Percentiles rank a stretch among this genome's conserved stretches.
These are phyloP conservation scores for Cerrena zonata DNA, from an alignment of 1,284 basidiomycete genomes.

Conservation along the genomic window DNA sequence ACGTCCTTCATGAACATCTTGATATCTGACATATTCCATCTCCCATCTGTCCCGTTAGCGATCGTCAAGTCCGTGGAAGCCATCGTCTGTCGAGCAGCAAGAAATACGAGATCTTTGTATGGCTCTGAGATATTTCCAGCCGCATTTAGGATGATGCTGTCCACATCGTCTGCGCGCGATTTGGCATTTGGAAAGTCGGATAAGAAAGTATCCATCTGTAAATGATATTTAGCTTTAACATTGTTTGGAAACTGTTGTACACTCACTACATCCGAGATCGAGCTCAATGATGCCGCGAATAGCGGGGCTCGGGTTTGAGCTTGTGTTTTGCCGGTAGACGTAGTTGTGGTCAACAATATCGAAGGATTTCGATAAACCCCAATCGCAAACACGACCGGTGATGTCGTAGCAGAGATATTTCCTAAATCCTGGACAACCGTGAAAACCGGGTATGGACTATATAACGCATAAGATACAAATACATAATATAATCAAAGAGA, in stretches of 20 bases:
- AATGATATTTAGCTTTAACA: no score
- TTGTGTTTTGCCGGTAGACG: no score
- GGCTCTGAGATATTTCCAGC: conserved; percentile 21
- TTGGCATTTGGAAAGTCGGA: conserved; percentile 19
- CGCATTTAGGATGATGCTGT: conserved; percentile 18
- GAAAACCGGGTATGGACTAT: conserved; percentile 17
- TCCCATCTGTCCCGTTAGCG: conserved; percentile 26
- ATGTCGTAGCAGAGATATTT: conserved; percentile 12
- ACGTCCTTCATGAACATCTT: no score
- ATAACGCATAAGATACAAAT: neutral
- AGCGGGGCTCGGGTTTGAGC: conserved; percentile 23
- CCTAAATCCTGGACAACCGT: conserved; percentile 21
- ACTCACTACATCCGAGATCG: conserved; percentile 15
- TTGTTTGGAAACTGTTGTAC: no score
- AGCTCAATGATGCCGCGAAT: conserved; percentile 19
- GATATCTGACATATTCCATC: no score
- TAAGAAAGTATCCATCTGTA: conserved; percentile 25
- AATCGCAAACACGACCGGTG: conserved; percentile 20
- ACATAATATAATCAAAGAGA: neutral
- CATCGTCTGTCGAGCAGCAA: conserved; percentile 38
- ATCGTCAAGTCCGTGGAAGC: conserved; percentile 35
- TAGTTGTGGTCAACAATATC: conserved; percentile 16
- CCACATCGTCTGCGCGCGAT: conserved; percentile 19
- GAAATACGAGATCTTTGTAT: conserved; percentile 37
- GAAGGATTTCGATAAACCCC: conserved; percentile 21